Evolutionary conservation across 495 filamentous ascomycete genomes (phyloP), one percentile per base, ranked within the genome.

Genomic region (Staphylotrichum tortipilum): DNA sequence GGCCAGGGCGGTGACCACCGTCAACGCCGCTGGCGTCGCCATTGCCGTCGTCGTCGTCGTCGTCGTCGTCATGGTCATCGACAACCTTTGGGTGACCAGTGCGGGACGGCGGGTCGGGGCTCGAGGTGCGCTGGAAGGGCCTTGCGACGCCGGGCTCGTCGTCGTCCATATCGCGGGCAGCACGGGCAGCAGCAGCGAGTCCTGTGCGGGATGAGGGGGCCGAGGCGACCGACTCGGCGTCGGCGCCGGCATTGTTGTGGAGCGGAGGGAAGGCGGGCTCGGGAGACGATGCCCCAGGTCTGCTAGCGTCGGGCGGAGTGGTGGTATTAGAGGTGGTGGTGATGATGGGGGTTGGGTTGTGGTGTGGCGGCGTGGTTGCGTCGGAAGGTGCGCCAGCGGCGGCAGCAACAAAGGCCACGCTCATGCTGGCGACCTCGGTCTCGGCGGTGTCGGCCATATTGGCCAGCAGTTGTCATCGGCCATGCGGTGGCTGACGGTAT

Each of bases 141-240:
- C 70, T 71, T 4, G 83, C 79, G 24, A 81, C 70, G 15, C 75
- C 72, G 17, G 77, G 77, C 55, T 85, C 80, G 47, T 88, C 82
- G 28, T 83, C 81, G 47, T 81, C 80, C 43, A 79, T 77, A 45
- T 75, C 77, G 43, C 80, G 76, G 23, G 60, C 47, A 50, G 65
- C 49, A 31, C 67, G 76, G 23, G 60, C 47, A 50, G 65, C 49
- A 31, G 67, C 56, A 54, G 59, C 61, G 49, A 59, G 57, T 14
- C 42, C 54, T 21, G 63, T 50, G 43, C 61, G 56, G 1, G 59
- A 56, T 3, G 58, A 51, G 30, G 45, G 44, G 7, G 55, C 42
- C 8, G 60, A 48, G 14, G 29, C 21, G 4, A 55, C 37, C 35
- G 60, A 46, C 38, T 69, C 52, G 10, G 64, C 53, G 33, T 67